Base-by-base conservation (phyloP, 148 eudicot genomes). In the Cornus florida region DNA sequence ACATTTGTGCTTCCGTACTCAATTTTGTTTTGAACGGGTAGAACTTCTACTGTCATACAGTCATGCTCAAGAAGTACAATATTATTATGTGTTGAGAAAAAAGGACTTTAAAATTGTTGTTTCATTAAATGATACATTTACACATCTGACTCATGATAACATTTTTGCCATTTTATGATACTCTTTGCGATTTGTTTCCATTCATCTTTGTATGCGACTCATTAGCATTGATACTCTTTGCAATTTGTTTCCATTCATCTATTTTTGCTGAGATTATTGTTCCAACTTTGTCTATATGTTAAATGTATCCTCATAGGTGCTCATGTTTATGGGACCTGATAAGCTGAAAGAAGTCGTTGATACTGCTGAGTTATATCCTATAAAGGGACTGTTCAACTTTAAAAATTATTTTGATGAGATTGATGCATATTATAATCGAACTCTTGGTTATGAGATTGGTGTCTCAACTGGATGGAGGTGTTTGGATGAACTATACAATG, bases 401-500 rank as follows among this genome's bases (percentile, higher is more conserved):
- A 88, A 53, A 77, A 90, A 96, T 80, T 93, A 83, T 83, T 87
- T 83, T 72, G 82, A 41, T 78, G 99, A 96, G 78, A 91, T 96
- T 75, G 92, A 96, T 89, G 87, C 83, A 13, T 93, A 96, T 79
- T 96, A 96, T 86, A 87, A 96, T 77, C 89, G 82, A 74, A 84
- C 89, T 72, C 88, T 86, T 81, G 95, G 93, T 78, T 86, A 84
- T 79, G 95, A 92, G 80, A 83, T 89, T 80, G 99, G 99, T 76
- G 82, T 89, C 77, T 86, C 99, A 71, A 96, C 97, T 78, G 99
- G 99, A 73, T 96, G 99, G 99, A 90, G 82, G 84, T 75, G 79
- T 64, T 84, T 96, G 82, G 84, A 96, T 80, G 84, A 79, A 62
- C 84, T 87, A 67, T 96, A 96, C 82, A 96, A 93, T 76, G 98